Base-by-base conservation (phyloP, 139 green algal genomes). In the Coccomyxa sp. region DNA sequence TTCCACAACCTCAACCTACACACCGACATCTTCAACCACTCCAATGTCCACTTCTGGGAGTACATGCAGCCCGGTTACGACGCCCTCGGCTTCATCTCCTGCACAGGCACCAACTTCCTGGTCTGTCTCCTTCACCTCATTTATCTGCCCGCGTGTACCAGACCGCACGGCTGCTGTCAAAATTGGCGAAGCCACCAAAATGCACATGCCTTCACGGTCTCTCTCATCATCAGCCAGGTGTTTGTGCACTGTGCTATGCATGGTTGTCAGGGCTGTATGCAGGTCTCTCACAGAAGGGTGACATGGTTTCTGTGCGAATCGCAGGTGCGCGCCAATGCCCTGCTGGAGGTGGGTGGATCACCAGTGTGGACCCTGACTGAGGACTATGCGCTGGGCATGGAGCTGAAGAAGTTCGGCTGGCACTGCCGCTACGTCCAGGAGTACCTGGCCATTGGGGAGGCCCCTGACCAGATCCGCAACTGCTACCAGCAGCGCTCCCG, bases 1-100 rank as follows among this genome's bases (percentile, higher is more conserved):
- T 95, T 96, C 75, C 89, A 89, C 87, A 96, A 96, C 82, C 88
- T 95, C 40, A 86, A 93, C 78, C 79, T 86, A 29, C 81, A 86
- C 70, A 83, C 79, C 24, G 90, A 96, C 85, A 91, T 96, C 78
- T 96, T 96, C 89, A 96, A 96, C 85, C 91, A 95, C 83, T 90
- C 89, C 83, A 96, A 96, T 79, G 85, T 92, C 24, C 90, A 95
- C 78, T 94, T 93, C 84, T 94, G 90, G 90, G 87, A 92, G 82
- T 84, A 84, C 84, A 79, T 81, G 73, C 87, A 91, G 85, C 88
- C 88, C 4, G 88, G 88, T 24, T 91, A 91, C 74, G 86, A 91
- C 68, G 87, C 88, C 39, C 73, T 91, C 37, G 88, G 88, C 84
- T 85, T 91, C 79, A 91, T 91, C 71, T 91, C 88, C 50, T 91